Conservation (phyloP, 2,329 filamentous ascomycete genomes). For the Ascochyta koolunga region DNA sequence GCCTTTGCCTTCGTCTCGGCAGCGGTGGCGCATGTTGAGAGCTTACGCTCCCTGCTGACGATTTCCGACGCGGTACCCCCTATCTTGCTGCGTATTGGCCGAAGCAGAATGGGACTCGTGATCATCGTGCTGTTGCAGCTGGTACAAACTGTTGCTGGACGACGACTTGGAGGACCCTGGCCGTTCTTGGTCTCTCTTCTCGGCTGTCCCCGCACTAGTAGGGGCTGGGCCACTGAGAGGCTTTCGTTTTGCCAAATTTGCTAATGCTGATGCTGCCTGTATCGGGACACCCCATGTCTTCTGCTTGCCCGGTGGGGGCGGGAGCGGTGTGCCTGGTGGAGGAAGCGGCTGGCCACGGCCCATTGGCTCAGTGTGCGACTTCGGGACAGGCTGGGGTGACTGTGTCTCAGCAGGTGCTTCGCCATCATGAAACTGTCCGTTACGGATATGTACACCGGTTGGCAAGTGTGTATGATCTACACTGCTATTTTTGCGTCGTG, state of each 20-base stretch:
- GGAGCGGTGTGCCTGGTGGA: slow-evolving; percentile 79
- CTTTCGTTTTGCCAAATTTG: slow-evolving; percentile 66
- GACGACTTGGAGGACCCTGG: slow-evolving; percentile 17
- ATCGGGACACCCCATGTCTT: slow-evolving; percentile 57
- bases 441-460: slow-evolving; percentile 17
- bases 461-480: slow-evolving; percentile 17
- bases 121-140: slow-evolving; percentile 11
- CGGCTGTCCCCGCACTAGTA: neutral
- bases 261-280: slow-evolving; percentile 49
- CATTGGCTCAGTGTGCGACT: slow-evolving; percentile 68
- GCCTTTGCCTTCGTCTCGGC: slow-evolving; percentile 55
- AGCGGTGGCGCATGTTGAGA: slow-evolving; percentile 50
- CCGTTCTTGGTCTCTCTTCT: slow-evolving; percentile 7
- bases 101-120: slow-evolving; percentile 6
- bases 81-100: neutral
- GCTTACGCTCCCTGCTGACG: slow-evolving; percentile 19
- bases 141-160: slow-evolving; percentile 5
- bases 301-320: slow-evolving; percentile 66
- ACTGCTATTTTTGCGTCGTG: slow-evolving; percentile 16
- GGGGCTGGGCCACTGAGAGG: slow-evolving; percentile 52
- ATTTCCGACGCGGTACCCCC: slow-evolving; percentile 14
- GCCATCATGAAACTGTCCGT: slow-evolving; percentile 10
- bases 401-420: slow-evolving; percentile 12
- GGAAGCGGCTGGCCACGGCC: slow-evolving; percentile 82
- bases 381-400: slow-evolving; percentile 9